phyloP scores from a whole-genome alignment of 1,139 yeast genomes.

The Magnusiomyces suaveolens region DNA sequence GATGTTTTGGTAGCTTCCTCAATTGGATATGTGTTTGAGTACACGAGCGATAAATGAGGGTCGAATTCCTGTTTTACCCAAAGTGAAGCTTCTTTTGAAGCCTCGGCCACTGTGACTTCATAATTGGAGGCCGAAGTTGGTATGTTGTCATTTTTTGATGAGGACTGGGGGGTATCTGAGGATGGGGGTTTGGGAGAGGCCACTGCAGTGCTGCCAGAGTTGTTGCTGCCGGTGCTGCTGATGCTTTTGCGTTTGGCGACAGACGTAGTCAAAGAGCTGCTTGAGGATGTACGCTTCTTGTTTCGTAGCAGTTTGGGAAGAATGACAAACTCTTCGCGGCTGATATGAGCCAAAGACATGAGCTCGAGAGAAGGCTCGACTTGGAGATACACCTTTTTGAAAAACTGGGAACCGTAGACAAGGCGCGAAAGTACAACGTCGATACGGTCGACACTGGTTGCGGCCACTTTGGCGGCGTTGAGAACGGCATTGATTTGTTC shows the following conservation, averaged over 20 bases:
- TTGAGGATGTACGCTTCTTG: conserved; percentile 31
- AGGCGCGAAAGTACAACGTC: conserved; percentile 27
- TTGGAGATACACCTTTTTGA: conserved; percentile 56
- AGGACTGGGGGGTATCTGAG: not conserved
- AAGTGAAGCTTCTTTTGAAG: conserved; percentile 30
- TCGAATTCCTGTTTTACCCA: conserved; percentile 55
- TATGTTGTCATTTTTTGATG: not conserved
- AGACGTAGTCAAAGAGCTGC: conserved; percentile 25
- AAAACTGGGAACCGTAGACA: conserved; percentile 37
- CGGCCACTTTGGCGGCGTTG: conserved; percentile 58
- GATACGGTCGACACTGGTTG: conserved; percentile 31
- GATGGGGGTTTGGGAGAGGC: not conserved
- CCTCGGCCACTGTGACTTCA: conserved; percentile 16
- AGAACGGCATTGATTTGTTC: conserved; percentile 47
- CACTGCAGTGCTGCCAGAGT: not conserved
- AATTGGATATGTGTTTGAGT: conserved; percentile 57
- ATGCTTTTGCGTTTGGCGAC: not conserved
- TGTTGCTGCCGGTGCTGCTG: not conserved
- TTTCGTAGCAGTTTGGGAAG: conserved; percentile 29
- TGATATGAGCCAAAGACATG: conserved; percentile 56
- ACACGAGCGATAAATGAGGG: conserved; percentile 68
- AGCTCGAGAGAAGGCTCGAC: conserved; percentile 49
- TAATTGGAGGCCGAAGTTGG: conserved; percentile 2
- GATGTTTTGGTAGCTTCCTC: conserved; percentile 63
- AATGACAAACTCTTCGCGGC: conserved; percentile 56